Conservation (phyloP, 169 alveolate species). For the Plasmodium billcollinsi region DNA sequence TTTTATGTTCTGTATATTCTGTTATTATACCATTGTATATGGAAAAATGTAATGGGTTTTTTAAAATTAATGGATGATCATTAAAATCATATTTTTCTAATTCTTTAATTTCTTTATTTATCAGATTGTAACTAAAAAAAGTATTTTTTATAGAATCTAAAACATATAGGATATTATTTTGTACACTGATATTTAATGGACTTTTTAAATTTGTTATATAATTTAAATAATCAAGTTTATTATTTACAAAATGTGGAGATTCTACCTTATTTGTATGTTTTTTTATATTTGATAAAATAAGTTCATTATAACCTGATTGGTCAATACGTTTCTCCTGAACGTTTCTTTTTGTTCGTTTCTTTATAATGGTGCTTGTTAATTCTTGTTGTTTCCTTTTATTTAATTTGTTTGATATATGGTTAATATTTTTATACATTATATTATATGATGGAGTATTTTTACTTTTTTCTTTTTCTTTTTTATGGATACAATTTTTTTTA, state of each 20-base stretch:
- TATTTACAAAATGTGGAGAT: slow-evolving; percentile 35
- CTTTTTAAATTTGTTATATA: slow-evolving; percentile 22
- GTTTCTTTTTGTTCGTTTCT: slow-evolving; percentile 36
- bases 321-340: not conserved
- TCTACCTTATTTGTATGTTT: slow-evolving; percentile 9
- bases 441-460: not conserved
- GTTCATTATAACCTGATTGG: slow-evolving; percentile 25
- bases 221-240: slow-evolving; percentile 14
- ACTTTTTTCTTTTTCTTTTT: slow-evolving; percentile 6
- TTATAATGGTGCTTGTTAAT: not conserved
- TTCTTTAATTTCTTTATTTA: slow-evolving; percentile 26
- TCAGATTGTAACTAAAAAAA: slow-evolving; percentile 58
- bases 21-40: slow-evolving; percentile 39
- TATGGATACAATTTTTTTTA: slow-evolving; percentile 1
- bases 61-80: slow-evolving; percentile 22
- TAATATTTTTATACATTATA: not conserved
- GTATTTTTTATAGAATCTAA: slow-evolving; percentile 35
- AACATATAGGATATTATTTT: slow-evolving; percentile 34
- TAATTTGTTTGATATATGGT: not conserved
- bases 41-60: slow-evolving; percentile 41
- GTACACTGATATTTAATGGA: slow-evolving; percentile 38
- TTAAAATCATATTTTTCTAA: slow-evolving; percentile 34
- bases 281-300: slow-evolving; percentile 11
- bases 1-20: slow-evolving; percentile 35
- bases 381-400: not conserved